Conservation (phyloP, 2,329 filamentous ascomycete species). For the Xylaria sp. region DNA sequence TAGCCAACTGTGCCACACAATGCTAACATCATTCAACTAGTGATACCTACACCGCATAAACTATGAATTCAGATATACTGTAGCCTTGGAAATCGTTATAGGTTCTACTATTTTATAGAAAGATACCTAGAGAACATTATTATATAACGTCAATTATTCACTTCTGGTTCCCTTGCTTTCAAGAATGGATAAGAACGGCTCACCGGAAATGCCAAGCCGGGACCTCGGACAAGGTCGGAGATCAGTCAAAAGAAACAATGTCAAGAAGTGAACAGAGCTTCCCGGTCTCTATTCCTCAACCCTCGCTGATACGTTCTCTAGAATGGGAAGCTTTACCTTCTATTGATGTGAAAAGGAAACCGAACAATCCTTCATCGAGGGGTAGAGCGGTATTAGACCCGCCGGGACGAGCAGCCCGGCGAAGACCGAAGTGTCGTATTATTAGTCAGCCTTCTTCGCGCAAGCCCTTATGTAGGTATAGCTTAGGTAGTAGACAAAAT, state of each 20-base stretch:
- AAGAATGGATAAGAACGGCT: neutral
- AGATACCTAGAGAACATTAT: neutral
- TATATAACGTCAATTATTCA: neutral
- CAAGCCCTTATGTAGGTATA: neutral
- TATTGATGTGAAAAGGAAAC: neutral
- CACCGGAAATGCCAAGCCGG: slow-evolving; percentile 1
- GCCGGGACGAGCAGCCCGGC: neutral
- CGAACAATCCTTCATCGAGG: neutral
- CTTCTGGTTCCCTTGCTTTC: neutral
- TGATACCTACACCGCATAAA: neutral
- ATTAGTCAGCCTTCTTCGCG: slow-evolving; percentile 25
- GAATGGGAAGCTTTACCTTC: too few relatives aligned
- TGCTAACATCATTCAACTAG: neutral
- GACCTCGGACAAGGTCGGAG: neutral
- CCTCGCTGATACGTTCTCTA: neutral
- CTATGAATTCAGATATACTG: neutral
- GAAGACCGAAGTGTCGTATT: slow-evolving; percentile 6
- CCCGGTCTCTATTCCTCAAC: neutral
- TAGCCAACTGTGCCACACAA: neutral
- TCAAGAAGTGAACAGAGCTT: neutral
- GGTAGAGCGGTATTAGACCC: neutral
- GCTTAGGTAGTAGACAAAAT: neutral
- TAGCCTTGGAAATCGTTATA: neutral
- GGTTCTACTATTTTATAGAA: neutral
- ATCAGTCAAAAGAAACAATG: neutral